These are phyloP conservation scores for Tothia fuscella DNA, from an alignment of 2,329 filamentous ascomycete species.

Conservation along the genomic window DNA sequence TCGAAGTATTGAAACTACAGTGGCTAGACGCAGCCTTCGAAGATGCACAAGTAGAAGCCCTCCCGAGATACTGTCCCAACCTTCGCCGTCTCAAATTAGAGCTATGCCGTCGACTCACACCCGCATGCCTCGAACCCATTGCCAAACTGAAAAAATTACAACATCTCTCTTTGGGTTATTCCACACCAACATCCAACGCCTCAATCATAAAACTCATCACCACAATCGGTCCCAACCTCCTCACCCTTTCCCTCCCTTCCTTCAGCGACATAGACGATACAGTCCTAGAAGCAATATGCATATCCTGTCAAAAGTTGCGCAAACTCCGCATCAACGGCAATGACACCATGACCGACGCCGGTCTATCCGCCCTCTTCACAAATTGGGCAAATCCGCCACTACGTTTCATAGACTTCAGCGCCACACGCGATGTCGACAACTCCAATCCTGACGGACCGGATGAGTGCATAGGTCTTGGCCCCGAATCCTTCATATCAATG, in stretches of 20 bases:
- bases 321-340: conserved; percentile 80
- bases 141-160: conserved; percentile 50
- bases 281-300: conserved; percentile 59
- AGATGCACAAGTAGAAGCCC: conserved; percentile 52
- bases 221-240: conserved; percentile 52
- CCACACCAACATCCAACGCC: conserved; percentile 42
- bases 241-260: conserved; percentile 63
- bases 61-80: conserved; percentile 53
- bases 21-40: conserved; percentile 75
- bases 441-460: conserved; percentile 51
- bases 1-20: conserved; percentile 64
- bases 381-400: conserved; percentile 65
- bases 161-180: conserved; percentile 63
- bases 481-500: conserved; percentile 62
- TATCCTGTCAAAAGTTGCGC: conserved; percentile 51
- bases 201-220: conserved; percentile 50
- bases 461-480: conserved; percentile 57
- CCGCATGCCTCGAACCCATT: conserved; percentile 53
- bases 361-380: conserved; percentile 60
- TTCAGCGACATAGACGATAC: conserved; percentile 56
- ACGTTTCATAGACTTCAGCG: conserved; percentile 59
- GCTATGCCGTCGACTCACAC: conserved; percentile 63
- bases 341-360: conserved; percentile 60
- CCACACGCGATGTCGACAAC: conserved; percentile 67
- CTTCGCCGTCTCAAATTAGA: conserved; percentile 68